Evolutionary conservation across 352 stramenopile species (phyloP), one percentile per base, ranked within the genome.

Genomic region (Peronospora destructor): DNA sequence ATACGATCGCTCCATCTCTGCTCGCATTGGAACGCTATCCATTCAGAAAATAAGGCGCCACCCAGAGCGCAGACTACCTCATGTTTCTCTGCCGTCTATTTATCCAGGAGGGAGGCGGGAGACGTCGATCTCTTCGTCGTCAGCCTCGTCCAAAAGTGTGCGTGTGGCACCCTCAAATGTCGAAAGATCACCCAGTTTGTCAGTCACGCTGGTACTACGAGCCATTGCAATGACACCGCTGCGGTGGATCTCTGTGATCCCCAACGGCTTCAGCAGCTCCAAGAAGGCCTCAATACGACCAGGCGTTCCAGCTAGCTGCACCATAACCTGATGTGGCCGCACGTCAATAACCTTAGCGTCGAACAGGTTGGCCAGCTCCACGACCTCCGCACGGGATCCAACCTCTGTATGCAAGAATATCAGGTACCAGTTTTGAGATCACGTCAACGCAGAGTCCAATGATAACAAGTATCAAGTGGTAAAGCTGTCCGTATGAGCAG

Each of bases 301-400:
- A 26, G 76, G 82, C 1, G 77, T 85, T 35, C 82, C 82, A 7
- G 78, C 82, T 28, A 92, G 51, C 52, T 92, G 82, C 43, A 90
- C 79, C 76, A 92, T 88, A 23, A 90, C 67, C 49, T 90, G 82
- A 58, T 87, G 68, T 47, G 82, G 66, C 48, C 77, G 79, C 52
- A 92, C 82, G 54, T 92, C 79, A 10, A 92, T 86, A 33, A 90
- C 75, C 65, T 92, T 92, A 53, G 78, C 82, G 43, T 92, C 82
- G 56, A 92, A 92, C 25, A 92, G 61, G 50, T 83, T 88, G 7
- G 82, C 78, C 3, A 92, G 61, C 51, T 92, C 82, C 12, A 88
- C 74, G 36, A 90, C 77, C 46, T 92, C 78, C 14, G 78, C 74
- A 17, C 82, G 73, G 41, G 82, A 76, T 45, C 78, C 77, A 30